Base-by-base conservation (phyloP, 305 asterid genomes). In the Fraxinus nigra region DNA sequence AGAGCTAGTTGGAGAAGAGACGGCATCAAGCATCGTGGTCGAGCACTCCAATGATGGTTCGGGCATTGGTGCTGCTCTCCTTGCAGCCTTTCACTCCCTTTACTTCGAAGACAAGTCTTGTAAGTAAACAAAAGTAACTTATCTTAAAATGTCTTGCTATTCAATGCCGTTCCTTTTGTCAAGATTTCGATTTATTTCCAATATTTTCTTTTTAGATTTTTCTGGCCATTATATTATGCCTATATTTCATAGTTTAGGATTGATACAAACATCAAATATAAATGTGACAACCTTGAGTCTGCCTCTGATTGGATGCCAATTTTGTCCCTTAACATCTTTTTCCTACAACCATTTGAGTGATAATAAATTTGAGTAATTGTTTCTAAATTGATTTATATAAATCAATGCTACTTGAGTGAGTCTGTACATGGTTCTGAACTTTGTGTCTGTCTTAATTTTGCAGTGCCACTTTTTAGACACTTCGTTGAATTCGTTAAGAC, bases 61-160 rank as follows among this genome's bases (percentile, higher is more conserved):
- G 1, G 97, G 98, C 65, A 92, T 93, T 11, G 98, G 99, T 3
- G 98, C 98, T 7, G 94, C 99, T 13, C 94, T 93, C 16, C 89
- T 95, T 10, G 99, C 97, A 7, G 97, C 98, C 16, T 91, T 95
- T 3, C 90, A 94, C 82, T 91, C 98, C 14, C 84, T 79, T 7
- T 90, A 94, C 82, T 90, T 85, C 10, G 87, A 88, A 33, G 87
- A 75, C 33, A 24, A 26, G 34, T 24, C 72, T 7, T 10, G 56
- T 3, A 13, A 46, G 18, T 13, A 46, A 13, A 4, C 16, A 46
- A 46, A 13, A 11, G 40, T 35, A 63, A 24, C 5, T 8, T 75
- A 22, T 82, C 85, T 3, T 40, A 48, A 84, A 18, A 10, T 40
- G 35, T 22, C 10, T 14, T 78, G 30, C 33, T 1, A 22, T 20